Evolutionary conservation across 2,329 filamentous ascomycete genomes (phyloP).

Genomic region (Nothomitra cinnamomea): DNA sequence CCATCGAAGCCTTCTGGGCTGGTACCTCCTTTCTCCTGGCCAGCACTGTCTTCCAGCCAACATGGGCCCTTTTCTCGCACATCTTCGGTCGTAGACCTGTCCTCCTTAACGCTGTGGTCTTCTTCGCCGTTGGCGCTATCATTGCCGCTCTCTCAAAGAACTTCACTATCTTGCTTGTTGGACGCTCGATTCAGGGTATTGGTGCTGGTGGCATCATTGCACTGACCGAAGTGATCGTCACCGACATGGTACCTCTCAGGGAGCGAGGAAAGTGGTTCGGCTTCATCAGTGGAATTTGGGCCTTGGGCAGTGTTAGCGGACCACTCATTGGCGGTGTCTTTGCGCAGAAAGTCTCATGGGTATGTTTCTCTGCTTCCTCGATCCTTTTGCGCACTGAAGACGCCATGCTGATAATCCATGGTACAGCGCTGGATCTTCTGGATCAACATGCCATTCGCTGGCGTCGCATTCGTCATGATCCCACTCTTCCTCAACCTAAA

Average conservation of each 20-base stretch:
- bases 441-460: conserved; percentile 42
- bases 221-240: conserved; percentile 29
- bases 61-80: conserved; percentile 26
- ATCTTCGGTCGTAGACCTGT: conserved; percentile 30
- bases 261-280: conserved; percentile 26
- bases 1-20: conserved; percentile 51
- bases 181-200: conserved; percentile 30
- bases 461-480: conserved; percentile 29
- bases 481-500: conserved; percentile 36
- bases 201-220: conserved; percentile 34
- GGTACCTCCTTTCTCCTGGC: conserved; percentile 54
- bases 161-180: conserved; percentile 28
- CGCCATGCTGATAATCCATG: not conserved
- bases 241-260: conserved; percentile 28
- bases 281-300: conserved; percentile 31
- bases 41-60: conserved; percentile 42
- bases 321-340: conserved; percentile 33
- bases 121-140: conserved; percentile 29
- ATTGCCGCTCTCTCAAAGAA: conserved; percentile 24
- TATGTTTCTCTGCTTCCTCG: conserved; percentile 1
- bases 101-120: conserved; percentile 21
- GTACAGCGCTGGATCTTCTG: conserved; percentile 49
- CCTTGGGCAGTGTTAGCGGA: conserved; percentile 36
- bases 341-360: conserved; percentile 25
- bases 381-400: not conserved